A percentile compares a stretch with the other conserved stretches of the same genome.
Evolutionary conservation across 73 alveolate genomes (phyloP).

Genomic region (Symbiodinium pilosum): DNA sequence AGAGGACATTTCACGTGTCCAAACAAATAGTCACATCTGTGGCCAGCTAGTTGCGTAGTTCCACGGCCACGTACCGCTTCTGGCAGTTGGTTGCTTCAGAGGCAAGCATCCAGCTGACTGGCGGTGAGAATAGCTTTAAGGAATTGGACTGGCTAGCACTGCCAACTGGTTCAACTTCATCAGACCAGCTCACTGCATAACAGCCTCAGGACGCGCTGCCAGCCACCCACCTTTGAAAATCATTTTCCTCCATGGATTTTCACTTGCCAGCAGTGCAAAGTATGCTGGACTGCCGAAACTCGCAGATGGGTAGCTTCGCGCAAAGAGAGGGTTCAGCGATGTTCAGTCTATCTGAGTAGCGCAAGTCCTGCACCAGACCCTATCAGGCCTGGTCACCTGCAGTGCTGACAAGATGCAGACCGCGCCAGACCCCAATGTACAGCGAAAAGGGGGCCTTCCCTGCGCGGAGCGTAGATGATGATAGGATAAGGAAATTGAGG

Average conservation of each 20-base stretch:
- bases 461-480: background rate
- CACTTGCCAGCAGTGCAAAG: background rate
- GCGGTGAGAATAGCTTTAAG: background rate
- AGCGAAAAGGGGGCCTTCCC: background rate
- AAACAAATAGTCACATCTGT: no score
- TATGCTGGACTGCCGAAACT: background rate
- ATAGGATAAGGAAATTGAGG: background rate
- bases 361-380: no score
- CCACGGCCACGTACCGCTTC: background rate
- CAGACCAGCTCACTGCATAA: no score
- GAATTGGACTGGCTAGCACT: no score
- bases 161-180: no score
- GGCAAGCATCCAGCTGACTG: constrained; percentile 8
- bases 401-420: background rate
- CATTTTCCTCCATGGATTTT: background rate
- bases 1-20: no score
- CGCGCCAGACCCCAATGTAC: background rate
- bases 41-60: background rate
- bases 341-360: no score
- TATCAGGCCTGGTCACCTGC: background rate
- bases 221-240: background rate
- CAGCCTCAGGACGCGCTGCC: background rate
- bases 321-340: no score
- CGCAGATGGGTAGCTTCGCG: no score
- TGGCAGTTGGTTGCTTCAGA: constrained; percentile 13